Evolutionary conservation across 768 basidiomycete genomes (phyloP).

Genomic region (Leucogyrophana mollusca): DNA sequence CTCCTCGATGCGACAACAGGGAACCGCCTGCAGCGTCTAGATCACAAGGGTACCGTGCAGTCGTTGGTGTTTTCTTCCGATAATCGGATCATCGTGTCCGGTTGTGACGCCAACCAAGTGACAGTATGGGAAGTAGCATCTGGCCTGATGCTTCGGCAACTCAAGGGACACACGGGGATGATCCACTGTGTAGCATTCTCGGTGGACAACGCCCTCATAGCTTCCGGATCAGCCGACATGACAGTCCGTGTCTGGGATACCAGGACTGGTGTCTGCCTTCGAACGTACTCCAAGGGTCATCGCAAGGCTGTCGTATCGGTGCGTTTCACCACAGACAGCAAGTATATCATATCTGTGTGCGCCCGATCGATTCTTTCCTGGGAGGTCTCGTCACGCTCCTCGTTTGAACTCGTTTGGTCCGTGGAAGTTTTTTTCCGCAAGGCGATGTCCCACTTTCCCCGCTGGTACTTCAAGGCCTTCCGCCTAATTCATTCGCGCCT

Average conservation of each 20-base stretch:
- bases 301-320: slow-evolving; percentile 12
- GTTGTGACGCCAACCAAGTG: slow-evolving; percentile 13
- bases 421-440: slow-evolving; percentile 9
- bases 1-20: slow-evolving; percentile 14
- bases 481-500: slow-evolving; percentile 2
- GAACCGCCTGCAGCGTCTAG: slow-evolving; percentile 8
- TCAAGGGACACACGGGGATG: slow-evolving; percentile 16
- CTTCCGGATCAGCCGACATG: slow-evolving; percentile 20
- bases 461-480: slow-evolving; percentile 15
- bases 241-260: slow-evolving; percentile 23
- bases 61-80: slow-evolving; percentile 20
- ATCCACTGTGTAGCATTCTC: slow-evolving; percentile 22
- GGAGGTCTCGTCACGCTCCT: slow-evolving; percentile 6
- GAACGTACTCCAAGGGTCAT: slow-evolving; percentile 11
- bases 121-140: slow-evolving; percentile 10
- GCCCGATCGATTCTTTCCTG: slow-evolving; percentile 12
- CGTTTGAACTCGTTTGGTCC: slow-evolving; percentile 14
- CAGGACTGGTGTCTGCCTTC: slow-evolving; percentile 14
- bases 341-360: slow-evolving; percentile 13
- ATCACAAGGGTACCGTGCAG: slow-evolving; percentile 12
- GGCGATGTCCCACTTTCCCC: slow-evolving; percentile 6
- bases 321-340: slow-evolving; percentile 15
- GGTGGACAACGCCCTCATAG: slow-evolving; percentile 12
- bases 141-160: slow-evolving; percentile 7
- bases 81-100: slow-evolving; percentile 11